A percentile compares a stretch with the other conserved stretches of the same genome.
Conservation (phyloP, 1,139 yeast species). For the Saccharomyces hybrid region DNA sequence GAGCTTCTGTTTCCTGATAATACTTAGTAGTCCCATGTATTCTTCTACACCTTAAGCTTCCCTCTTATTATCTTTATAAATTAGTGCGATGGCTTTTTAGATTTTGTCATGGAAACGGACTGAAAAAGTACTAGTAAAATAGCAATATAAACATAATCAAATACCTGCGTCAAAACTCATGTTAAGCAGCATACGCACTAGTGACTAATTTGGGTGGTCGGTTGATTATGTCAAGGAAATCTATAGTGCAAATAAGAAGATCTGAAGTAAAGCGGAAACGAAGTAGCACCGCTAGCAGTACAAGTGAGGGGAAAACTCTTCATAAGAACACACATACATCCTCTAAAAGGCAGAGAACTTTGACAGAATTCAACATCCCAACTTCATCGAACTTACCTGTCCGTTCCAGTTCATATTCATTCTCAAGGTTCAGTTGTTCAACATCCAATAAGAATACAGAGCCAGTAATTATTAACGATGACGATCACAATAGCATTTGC, state of each 20-base stretch:
- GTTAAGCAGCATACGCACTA: not conserved
- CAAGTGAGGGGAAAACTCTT: not conserved
- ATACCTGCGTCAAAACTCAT: not conserved
- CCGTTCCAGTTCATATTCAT: not conserved
- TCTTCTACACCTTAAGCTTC: not conserved
- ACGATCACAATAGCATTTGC: not conserved
- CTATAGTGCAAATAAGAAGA: constrained; percentile 12
- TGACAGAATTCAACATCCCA: constrained; percentile 24
- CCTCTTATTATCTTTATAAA: not conserved
- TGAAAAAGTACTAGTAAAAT: not conserved
- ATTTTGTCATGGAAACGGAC: not conserved
- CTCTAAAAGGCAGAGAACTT: constrained; percentile 20
- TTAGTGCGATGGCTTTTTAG: not conserved
- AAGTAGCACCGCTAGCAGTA: not conserved
- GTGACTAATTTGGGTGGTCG: not conserved
- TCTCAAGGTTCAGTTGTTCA: not conserved
- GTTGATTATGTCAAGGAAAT: constrained; percentile 5
- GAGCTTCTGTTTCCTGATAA: constrained; percentile 72
- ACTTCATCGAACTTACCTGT: constrained; percentile 12
- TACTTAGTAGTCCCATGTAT: constrained; percentile 77
- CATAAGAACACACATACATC: constrained; percentile 3
- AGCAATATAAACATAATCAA: not conserved
- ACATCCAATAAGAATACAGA: not conserved
- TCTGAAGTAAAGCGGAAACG: constrained; percentile 10
- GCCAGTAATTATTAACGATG: not conserved